Evolutionary conservation across 495 filamentous ascomycete species (phyloP), one percentile per base, ranked within the genome.

Genomic region (Jackrogersella minutella): DNA sequence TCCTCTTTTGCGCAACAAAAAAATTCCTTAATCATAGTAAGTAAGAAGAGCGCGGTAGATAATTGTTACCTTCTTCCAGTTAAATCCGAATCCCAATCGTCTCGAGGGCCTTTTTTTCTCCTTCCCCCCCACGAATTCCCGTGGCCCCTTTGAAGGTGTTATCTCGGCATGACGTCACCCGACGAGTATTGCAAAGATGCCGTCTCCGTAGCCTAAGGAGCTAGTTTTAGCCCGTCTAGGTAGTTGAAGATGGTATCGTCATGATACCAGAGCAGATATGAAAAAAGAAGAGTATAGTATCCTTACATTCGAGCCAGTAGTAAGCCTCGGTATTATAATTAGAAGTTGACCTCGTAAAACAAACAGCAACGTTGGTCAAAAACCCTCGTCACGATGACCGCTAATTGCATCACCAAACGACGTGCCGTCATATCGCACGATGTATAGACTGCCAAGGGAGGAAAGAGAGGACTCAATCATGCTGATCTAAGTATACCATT

Each of bases 131-230:
- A n/a, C n/a, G n/a, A n/a, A n/a, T n/a, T n/a, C n/a, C n/a, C n/a
- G n/a, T n/a, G n/a, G n/a, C 30, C 30, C 16, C 14, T 1, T 14
- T 22, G 19, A 8, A 3, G 28, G 5, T 37, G 16, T 21, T 13
- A 39, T 31, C 43, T 24, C 36, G 19, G 5, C 37, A 62, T 62
- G 58, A 62, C 58, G 58, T 62, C 58, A 62, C 58, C 0, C 16
- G 13, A 9, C n/a, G 16, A 46, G 17, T 37, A n/a, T n/a, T n/a
- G n/a, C n/a, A n/a, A n/a, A n/a, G n/a, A n/a, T n/a, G n/a, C n/a
- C 13, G 19, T 41, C 39, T 41, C 14, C 39, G 16, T 8, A 9
- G 16, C n/a, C n/a, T n/a, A n/a, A n/a, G n/a, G n/a, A n/a, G n/a
- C n/a, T n/a, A n/a, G n/a, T n/a, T n/a, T n/a, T n/a, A n/a, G n/a